phyloP scores from a whole-genome alignment of 2,329 filamentous ascomycete genomes.

The Aureobasidium sp. region DNA sequence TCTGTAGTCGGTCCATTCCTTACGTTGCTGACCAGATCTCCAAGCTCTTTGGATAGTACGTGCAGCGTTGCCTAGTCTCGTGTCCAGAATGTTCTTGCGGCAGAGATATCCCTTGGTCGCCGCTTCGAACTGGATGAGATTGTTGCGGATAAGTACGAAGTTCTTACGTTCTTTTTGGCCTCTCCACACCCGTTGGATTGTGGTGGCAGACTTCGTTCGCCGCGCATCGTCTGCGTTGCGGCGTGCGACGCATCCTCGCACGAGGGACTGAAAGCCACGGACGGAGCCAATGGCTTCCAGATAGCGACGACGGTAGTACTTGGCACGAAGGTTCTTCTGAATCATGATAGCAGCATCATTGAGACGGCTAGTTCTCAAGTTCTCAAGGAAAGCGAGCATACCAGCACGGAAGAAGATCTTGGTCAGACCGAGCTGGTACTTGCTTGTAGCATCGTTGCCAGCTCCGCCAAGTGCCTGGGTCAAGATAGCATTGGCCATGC shows the following conservation, averaged over 20 bases:
- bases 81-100: constrained; percentile 88
- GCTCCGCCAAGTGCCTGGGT: constrained; percentile 68
- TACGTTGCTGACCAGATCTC: constrained; percentile 70
- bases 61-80: constrained; percentile 83
- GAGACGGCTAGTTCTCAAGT: constrained; percentile 78
- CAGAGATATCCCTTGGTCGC: constrained; percentile 85
- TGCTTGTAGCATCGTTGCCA: constrained; percentile 64
- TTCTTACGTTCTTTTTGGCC: constrained; percentile 80
- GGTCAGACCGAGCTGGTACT: constrained; percentile 93
- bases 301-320: constrained; percentile 89
- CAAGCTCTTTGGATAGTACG: constrained; percentile 84
- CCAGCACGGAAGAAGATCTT: constrained; percentile 99
- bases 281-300: constrained; percentile 78
- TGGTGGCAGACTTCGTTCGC: constrained; percentile 77
- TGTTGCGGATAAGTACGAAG: constrained; percentile 69
- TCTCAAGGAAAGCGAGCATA: constrained; percentile 97
- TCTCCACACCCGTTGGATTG: constrained; percentile 91
- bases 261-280: constrained; percentile 67
- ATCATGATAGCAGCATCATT: constrained; percentile 96
- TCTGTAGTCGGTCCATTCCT: constrained; percentile 78
- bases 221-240: constrained; percentile 71
- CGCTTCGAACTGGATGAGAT: constrained; percentile 82
- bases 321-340: constrained; percentile 93
- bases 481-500: constrained; percentile 90
- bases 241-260: constrained; percentile 69